Evolutionary conservation across 495 filamentous ascomycete genomes (phyloP), one percentile per base, ranked within the genome.

Genomic region (Lichina pygmaea): DNA sequence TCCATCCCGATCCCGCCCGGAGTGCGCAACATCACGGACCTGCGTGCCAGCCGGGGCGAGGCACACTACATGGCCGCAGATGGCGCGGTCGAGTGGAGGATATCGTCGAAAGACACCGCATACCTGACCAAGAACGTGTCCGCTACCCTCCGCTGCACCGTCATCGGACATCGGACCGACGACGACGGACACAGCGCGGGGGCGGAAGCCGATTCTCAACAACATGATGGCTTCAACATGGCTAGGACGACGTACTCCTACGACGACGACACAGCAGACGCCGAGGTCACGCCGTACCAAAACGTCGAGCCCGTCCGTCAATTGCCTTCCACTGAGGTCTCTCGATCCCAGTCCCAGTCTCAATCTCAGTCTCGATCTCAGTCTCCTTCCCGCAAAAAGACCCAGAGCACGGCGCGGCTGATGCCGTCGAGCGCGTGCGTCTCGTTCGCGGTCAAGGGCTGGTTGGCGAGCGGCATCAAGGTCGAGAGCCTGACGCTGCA

Each of bases 371-470:
- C 24, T 46, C 52, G 4, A 24, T 24, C 24, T 24, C 24, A 24
- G 24, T 24, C 24, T 24, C 42, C 40, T 34, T 24, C 24, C 24
- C 60, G 60, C 50, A 60, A 61, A 50, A 75, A 68, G 57, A 57
- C 68, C 5, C 72, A 75, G 49, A 63, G 77, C 54, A 86, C 86
- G 55, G 75, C 77, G 52, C 75, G 72, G 39, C 67, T 93, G 5
- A 99, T 99, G 89, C 89, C 89, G 10, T 79, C 68, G 46, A 85
- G 80, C 43, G 83, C 84, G 6, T 74, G 74, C 6, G 73, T 94
- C 41, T 85, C 78, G 42, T 99, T 99, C 60, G 72, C 74, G 31
- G 82, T 94, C 11, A 85, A 83, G 57, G 91, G 91, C 10, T 95
- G 89, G 89, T 61, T 95, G 50, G 75, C 85, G 6, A 95, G 89